Evolutionary conservation across 2,329 filamentous ascomycete species (phyloP).

Genomic region (Exophiala oligosperma): DNA sequence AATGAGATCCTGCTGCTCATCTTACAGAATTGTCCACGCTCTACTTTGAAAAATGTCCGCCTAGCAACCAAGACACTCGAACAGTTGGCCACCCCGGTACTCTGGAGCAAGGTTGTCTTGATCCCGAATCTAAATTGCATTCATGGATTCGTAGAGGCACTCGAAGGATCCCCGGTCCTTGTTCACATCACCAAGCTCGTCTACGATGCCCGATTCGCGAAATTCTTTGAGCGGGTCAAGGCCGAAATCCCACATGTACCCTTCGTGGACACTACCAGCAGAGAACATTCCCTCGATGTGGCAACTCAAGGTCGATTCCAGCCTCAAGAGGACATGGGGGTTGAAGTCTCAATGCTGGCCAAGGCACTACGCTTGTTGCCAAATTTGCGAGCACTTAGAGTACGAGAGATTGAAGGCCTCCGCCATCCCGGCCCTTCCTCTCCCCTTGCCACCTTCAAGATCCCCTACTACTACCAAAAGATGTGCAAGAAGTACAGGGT

Average conservation of each 20-base stretch:
- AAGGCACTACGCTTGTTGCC: constrained; percentile 17
- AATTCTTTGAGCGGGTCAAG: constrained; percentile 18
- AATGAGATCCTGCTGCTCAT: constrained; percentile 25
- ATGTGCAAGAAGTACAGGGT: constrained; percentile 13
- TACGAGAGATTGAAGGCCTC: constrained; percentile 18
- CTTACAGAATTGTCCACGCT: constrained; percentile 17
- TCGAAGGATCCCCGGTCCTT: constrained; percentile 16
- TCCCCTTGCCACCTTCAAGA: neutral
- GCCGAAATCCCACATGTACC: neutral
- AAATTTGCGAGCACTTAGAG: constrained; percentile 14
- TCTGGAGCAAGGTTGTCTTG: constrained; percentile 22
- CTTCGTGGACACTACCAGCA: too few species aligned
- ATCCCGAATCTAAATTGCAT: constrained; percentile 25
- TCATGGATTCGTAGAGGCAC: constrained; percentile 14
- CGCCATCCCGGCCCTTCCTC: neutral
- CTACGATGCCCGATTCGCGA: constrained; percentile 23
- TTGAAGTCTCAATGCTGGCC: constrained; percentile 20
- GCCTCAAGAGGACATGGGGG: constrained; percentile 18
- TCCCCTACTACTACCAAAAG: constrained; percentile 21
- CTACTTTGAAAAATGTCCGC: constrained; percentile 23
- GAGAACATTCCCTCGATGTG: constrained; percentile 8
- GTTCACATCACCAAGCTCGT: constrained; percentile 17
- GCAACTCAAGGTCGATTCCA: constrained; percentile 16
- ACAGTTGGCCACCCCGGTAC: constrained; percentile 18
- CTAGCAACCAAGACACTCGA: constrained; percentile 21